Base-by-base conservation (phyloP, 345 rosid species). In the Streptanthus diversifolius region DNA sequence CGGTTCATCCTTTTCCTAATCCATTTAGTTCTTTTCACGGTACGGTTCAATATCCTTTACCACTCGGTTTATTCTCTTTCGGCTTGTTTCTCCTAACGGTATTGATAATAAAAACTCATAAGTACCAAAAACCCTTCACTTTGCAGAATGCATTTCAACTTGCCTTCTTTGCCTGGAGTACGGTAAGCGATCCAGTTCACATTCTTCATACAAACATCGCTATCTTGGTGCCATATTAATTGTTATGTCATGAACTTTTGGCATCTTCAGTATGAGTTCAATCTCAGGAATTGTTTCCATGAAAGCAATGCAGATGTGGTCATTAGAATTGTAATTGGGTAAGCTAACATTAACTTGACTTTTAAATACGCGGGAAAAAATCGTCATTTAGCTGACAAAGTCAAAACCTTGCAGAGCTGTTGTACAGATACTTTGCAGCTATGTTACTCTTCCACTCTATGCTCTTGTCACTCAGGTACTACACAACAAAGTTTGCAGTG, bases 381-480 rank as follows among this genome's bases (percentile, higher is more conserved):
- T 5, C 14, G 52, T 47, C 32, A 30, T 67, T 32, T 56, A 49
- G 35, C 66, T 73, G 62, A 59, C 19, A 29, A 10, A 9, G 19
- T 47, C 27, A 47, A 33, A 52, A 51, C 19, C 73, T 60, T 53
- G 64, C 90, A 95, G 99, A 88, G 79, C 76, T 73, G 6, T 88
- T 59, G 85, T 86, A 58, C 98, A 91, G 73, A 71, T 91, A 36
- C 72, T 91, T 35, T 95, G 99, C 88, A 95, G 99, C 77, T 95
- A 95, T 27, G 93, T 95, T 73, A 90, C 97, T 17, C 87, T 95
- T 71, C 99, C 99, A 49, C 90, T 95, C 21, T 91, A 95, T 73
- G 99, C 99, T 24, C 73, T 95, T 39, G 99, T 95, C 53, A 95
- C 98, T 7, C 99, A 92, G 91, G 98, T 90, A 65, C 44, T 35